Evolutionary conservation across 176 grass and related monocot species (phyloP).

Genomic region (Oryza australiensis): DNA sequence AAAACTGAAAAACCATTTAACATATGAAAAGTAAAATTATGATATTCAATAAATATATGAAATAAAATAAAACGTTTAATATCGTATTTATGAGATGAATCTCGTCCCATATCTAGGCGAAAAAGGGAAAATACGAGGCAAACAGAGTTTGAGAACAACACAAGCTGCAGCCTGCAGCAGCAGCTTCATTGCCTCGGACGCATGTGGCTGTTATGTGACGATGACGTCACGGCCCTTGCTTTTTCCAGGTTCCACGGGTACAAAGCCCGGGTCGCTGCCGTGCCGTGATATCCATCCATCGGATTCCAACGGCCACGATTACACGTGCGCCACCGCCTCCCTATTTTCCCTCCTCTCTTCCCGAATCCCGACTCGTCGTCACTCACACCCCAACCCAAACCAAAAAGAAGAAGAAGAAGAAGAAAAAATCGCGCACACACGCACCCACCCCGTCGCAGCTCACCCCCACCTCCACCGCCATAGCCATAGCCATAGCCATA

Average conservation of each 20-base stretch:
- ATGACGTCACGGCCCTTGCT: not conserved
- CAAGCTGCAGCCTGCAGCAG: not conserved
- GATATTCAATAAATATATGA: too few species aligned
- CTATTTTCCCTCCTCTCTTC: not conserved
- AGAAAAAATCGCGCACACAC: not conserved
- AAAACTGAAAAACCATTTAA: too few species aligned
- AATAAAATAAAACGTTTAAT: too few species aligned
- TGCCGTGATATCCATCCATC: not conserved
- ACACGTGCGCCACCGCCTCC: not conserved
- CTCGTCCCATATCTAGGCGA: too few species aligned
- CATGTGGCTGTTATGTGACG: not conserved
- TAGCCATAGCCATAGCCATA: constrained; percentile 9
- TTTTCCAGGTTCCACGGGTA: not conserved
- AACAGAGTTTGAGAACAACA: not conserved
- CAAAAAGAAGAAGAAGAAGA: not conserved
- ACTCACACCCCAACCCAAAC: too few species aligned
- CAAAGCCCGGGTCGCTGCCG: not conserved
- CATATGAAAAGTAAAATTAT: too few species aligned
- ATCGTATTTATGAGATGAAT: too few species aligned
- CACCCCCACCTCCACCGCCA: constrained; percentile 5
- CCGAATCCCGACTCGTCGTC: not conserved
- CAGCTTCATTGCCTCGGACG: not conserved
- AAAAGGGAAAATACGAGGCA: too few species aligned
- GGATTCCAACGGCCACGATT: constrained; percentile 14
- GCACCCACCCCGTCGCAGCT: not conserved